A percentile compares a stretch with the other conserved stretches of the same genome.
Conservation (phyloP, 164 flowering plant genomes). For the Nymphaea thermarum region DNA sequence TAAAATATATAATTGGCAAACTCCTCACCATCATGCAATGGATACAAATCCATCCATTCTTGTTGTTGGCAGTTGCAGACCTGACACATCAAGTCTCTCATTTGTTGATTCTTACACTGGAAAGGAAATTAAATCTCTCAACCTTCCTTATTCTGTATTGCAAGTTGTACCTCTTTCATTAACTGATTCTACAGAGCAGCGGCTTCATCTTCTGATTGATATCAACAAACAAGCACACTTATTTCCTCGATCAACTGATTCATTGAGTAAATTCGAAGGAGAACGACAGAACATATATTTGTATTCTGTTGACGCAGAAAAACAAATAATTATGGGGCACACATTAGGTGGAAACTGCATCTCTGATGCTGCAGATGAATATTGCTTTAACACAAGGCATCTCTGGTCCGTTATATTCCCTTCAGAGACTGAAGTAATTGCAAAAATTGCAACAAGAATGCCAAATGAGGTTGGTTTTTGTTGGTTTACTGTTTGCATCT, state of each 20-base stretch:
- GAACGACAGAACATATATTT: slow-evolving; percentile 72
- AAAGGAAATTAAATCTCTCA: slow-evolving; percentile 39
- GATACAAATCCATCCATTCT: slow-evolving; percentile 92
- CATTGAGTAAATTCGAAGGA: slow-evolving; percentile 36
- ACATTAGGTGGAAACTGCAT: slow-evolving; percentile 33
- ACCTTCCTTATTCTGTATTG: slow-evolving; percentile 43
- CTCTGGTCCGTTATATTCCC: slow-evolving; percentile 91
- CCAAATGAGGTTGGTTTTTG: slow-evolving; percentile 57
- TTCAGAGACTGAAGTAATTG: slow-evolving; percentile 80
- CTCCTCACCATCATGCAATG: slow-evolving; percentile 93
- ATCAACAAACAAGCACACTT: slow-evolving; percentile 38
- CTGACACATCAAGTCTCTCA: slow-evolving; percentile 55
- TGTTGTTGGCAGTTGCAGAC: slow-evolving; percentile 71
- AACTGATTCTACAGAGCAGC: slow-evolving; percentile 81
- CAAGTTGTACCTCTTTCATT: slow-evolving; percentile 72
- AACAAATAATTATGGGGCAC: slow-evolving; percentile 65
- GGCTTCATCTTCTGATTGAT: slow-evolving; percentile 78
- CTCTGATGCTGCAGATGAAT: slow-evolving; percentile 41
- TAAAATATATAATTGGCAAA: slow-evolving; percentile 40
- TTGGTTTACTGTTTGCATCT: background rate
- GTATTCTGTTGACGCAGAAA: slow-evolving; percentile 67
- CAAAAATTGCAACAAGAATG: slow-evolving; percentile 55
- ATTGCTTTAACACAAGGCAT: slow-evolving; percentile 60
- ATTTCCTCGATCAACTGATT: slow-evolving; percentile 69
- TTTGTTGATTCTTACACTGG: slow-evolving; percentile 87